phyloP scores from a whole-genome alignment of 257 asterid genomes.

The Coffea canephora region DNA sequence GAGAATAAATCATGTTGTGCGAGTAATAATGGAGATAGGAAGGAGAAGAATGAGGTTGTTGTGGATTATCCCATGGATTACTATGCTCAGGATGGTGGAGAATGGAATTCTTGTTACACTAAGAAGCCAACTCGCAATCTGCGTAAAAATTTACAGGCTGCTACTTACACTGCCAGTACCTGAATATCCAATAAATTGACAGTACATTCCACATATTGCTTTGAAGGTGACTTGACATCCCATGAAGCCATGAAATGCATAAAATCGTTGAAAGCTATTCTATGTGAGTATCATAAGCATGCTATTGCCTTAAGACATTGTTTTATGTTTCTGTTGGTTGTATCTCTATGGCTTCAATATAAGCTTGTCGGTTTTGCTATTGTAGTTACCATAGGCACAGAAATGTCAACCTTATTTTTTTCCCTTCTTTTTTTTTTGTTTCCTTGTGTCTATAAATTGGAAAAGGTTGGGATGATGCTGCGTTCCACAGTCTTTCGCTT shows the following conservation, averaged over 20 bases:
- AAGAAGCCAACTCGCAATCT: slow-evolving; percentile 54
- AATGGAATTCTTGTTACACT: slow-evolving; percentile 80
- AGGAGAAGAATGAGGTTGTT: slow-evolving; percentile 25
- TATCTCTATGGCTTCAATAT: too few relatives aligned
- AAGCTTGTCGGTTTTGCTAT: too few relatives aligned
- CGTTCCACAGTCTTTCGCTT: too few relatives aligned
- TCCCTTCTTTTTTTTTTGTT: too few relatives aligned
- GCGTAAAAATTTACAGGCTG: slow-evolving; percentile 36
- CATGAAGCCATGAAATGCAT: not conserved
- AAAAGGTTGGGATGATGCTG: too few relatives aligned
- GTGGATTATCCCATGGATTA: slow-evolving; percentile 96
- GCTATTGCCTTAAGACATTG: not conserved
- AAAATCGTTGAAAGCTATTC: not conserved
- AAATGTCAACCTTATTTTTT: too few relatives aligned
- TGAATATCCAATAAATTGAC: not conserved
- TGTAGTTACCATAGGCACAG: too few relatives aligned
- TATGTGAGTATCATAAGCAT: not conserved
- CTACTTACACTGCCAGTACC: slow-evolving; percentile 27
- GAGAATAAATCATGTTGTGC: slow-evolving; percentile 41
- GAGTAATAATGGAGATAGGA: slow-evolving; percentile 26
- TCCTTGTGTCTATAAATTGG: too few relatives aligned
- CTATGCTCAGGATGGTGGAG: slow-evolving; percentile 95
- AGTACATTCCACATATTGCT: too few relatives aligned
- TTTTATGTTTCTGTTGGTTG: not conserved
- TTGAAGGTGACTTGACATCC: not conserved